These are phyloP conservation scores for Camellia lanceoleosa DNA, from an alignment of 148 eudicot genomes.

Conservation along the genomic window DNA sequence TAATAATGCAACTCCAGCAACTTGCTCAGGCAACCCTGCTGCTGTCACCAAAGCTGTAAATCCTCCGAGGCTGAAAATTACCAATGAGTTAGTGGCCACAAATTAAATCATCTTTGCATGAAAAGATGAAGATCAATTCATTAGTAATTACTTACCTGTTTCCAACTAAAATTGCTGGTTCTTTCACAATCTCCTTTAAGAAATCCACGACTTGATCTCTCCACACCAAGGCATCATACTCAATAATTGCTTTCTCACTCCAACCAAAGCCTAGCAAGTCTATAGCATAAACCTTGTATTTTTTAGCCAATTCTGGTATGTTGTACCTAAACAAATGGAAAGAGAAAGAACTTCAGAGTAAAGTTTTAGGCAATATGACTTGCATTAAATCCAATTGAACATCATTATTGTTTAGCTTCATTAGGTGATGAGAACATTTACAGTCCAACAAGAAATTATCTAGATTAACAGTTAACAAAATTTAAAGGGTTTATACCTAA, in stretches of 20 bases:
- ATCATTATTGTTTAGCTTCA: neutral
- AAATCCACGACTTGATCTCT: slow-evolving; percentile 90
- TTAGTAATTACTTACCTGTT: slow-evolving; percentile 54
- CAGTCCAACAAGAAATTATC: neutral
- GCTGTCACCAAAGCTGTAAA: slow-evolving; percentile 87
- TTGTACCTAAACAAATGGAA: slow-evolving; percentile 60
- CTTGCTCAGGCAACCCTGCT: slow-evolving; percentile 74
- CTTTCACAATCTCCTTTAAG: slow-evolving; percentile 78
- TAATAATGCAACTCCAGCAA: slow-evolving; percentile 67
- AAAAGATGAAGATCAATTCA: neutral
- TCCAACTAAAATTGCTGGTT: slow-evolving; percentile 85
- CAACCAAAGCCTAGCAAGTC: slow-evolving; percentile 97
- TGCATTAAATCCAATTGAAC: neutral
- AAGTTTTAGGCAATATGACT: neutral
- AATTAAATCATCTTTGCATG: slow-evolving; percentile 6
- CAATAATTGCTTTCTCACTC: slow-evolving; percentile 97
- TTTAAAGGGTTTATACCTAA: neutral
- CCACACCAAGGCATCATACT: slow-evolving; percentile 93
- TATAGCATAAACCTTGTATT: slow-evolving; percentile 85
- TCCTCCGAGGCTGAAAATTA: slow-evolving; percentile 80
- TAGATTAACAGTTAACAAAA: neutral
- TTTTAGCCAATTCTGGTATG: slow-evolving; percentile 94
- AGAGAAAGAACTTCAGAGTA: slow-evolving; percentile 11
- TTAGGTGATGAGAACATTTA: neutral
- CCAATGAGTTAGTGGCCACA: neutral